Evolutionary conservation across 306 rosid species (phyloP).

Genomic region (Morella rubra): DNA sequence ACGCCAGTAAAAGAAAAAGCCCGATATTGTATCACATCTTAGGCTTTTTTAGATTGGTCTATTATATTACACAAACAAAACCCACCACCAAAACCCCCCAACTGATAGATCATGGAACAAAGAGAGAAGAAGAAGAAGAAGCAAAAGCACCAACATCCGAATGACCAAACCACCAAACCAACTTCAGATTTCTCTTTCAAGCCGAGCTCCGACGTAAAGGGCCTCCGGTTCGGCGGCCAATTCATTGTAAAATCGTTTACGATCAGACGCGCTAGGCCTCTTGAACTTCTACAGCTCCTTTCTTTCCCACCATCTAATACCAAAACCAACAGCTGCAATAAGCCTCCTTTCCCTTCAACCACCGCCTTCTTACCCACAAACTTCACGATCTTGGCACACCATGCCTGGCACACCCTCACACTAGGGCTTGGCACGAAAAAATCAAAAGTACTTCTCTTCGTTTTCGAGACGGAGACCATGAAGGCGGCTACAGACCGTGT

Average conservation of each 20-base stretch:
- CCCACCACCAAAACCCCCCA: constrained; percentile 24
- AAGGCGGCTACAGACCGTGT: constrained; percentile 51
- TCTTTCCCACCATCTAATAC: constrained; percentile 61
- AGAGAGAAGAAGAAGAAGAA: constrained; percentile 67
- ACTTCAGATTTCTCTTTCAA: constrained; percentile 90
- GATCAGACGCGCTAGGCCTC: constrained; percentile 71
- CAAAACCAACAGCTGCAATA: not conserved
- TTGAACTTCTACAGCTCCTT: constrained; percentile 70
- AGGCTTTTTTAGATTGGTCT: constrained; percentile 28
- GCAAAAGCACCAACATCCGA: constrained; percentile 88
- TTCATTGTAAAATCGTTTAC: constrained; percentile 93
- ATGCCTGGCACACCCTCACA: constrained; percentile 95
- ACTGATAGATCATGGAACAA: constrained; percentile 49
- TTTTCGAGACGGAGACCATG: constrained; percentile 70
- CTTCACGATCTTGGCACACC: constrained; percentile 95
- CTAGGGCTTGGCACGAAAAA: constrained; percentile 94
- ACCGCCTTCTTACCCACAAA: constrained; percentile 85
- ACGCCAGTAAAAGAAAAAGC: not conserved
- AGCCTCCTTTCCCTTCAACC: constrained; percentile 76
- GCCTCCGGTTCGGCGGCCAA: constrained; percentile 93
- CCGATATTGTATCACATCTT: constrained; percentile 13
- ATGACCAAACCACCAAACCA: constrained; percentile 64
- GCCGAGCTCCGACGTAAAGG: constrained; percentile 81
- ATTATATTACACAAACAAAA: constrained; percentile 31
- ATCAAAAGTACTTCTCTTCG: constrained; percentile 76